Percentiles rank a stretch among this genome's conserved stretches.
Evolutionary conservation across 106 monocot genomes (phyloP).

Genomic region (Platanthera zijinensis): DNA sequence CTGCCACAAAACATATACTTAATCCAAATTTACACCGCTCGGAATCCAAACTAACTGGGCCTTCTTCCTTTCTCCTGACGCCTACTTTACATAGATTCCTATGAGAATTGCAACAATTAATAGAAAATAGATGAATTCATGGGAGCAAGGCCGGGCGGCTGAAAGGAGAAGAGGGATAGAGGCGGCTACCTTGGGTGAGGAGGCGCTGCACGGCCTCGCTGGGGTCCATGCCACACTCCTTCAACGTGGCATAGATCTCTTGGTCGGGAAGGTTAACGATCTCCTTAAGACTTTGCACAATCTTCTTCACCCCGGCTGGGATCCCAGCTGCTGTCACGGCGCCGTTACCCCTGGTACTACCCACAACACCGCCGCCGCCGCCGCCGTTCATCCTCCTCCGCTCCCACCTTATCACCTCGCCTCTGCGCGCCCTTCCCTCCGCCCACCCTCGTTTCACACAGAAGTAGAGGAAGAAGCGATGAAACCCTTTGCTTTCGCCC

Average conservation of each 20-base stretch:
- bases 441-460: too few species aligned
- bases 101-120: not conserved
- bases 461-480: too few species aligned
- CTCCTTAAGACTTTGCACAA: conserved; percentile 17
- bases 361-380: conserved; percentile 3
- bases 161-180: not conserved
- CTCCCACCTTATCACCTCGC: not conserved
- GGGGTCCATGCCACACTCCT: conserved; percentile 25
- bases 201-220: conserved; percentile 19
- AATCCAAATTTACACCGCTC: too few species aligned
- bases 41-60: too few species aligned
- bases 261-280: conserved; percentile 12
- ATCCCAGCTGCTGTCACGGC: conserved; percentile 7
- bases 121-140: not conserved
- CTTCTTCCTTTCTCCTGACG: too few species aligned
- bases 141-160: not conserved
- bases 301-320: conserved; percentile 17
- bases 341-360: not conserved
- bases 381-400: not conserved
- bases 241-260: conserved; percentile 18
- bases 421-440: not conserved
- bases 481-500: too few species aligned
- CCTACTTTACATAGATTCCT: not conserved
- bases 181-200: conserved; percentile 10
- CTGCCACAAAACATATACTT: too few species aligned